Evolutionary conservation across 345 rosid genomes (phyloP), one percentile per base, ranked within the genome.

Genomic region (Sonneratia caseolaris): DNA sequence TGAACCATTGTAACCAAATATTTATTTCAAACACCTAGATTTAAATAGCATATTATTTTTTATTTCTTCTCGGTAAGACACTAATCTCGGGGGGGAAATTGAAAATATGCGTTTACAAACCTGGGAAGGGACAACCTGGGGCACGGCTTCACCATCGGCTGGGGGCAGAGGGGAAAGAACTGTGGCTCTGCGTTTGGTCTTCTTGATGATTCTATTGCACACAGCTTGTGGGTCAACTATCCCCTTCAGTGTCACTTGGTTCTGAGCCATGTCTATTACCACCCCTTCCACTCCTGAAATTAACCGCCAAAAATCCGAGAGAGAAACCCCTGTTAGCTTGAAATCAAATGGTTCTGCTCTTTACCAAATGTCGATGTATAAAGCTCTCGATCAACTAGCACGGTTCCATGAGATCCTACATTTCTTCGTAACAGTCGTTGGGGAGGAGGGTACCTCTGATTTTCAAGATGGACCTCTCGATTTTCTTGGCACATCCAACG

Each of bases 401-500:
- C 43, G 5, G 9, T 40, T 40, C 43, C 43, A 40, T 53, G 22
- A 53, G 7, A 18, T 53, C 59, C 9, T 47, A 47, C 57, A 19
- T 53, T 53, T 9, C 7, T 53, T 53, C n/a, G 27, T 37, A 15
- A 51, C 35, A 55, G 42, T 6, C 14, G 4, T n/a, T 53, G n/a
- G 43, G 67, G 35, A 37, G 42, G 70, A 24, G 43, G 9, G 69
- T 67, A 93, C 98, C 98, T 85, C 85, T 86, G 47, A 90, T 90
- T 70, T 80, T 88, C 86, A 82, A 79, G 73, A 95, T 85, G 76
- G 87, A 87, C 76, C 76, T 88, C 82, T 92, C 89, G 57, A 95
- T 90, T 83, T 92, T 92, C 83, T 92, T 90, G 66, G 97, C 90
- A 51, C 99, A 95, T 24, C 98, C 98, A 8, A 85, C 87, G 71